phyloP scores from a whole-genome alignment of 2,329 filamentous ascomycete species.

The Zymoseptoria brevis region DNA sequence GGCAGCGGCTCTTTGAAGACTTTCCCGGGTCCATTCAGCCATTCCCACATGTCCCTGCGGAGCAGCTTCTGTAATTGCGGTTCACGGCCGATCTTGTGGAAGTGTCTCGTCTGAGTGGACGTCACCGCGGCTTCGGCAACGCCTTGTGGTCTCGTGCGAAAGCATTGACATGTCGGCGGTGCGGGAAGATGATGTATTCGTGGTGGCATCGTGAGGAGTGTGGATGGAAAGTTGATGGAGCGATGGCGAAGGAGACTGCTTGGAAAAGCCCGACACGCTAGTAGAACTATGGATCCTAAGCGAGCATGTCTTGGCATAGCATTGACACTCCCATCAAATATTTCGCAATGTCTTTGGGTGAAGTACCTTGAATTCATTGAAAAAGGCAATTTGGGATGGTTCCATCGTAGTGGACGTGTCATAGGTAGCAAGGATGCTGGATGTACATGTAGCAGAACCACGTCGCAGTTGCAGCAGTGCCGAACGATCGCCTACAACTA shows the following conservation, averaged over 20 bases:
- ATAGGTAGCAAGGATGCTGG: no score
- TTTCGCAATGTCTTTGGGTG: no score
- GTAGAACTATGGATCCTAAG: not conserved
- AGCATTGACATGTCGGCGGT: slow-evolving; percentile 20
- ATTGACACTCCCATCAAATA: not conserved
- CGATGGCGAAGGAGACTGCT: not conserved
- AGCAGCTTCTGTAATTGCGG: slow-evolving; percentile 36
- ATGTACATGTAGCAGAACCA: no score
- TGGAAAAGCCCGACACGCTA: not conserved
- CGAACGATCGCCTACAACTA: no score
- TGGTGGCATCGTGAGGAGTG: slow-evolving; percentile 20
- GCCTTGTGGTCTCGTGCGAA: slow-evolving; percentile 17
- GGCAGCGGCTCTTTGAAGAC: slow-evolving; percentile 42
- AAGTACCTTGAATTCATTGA: no score
- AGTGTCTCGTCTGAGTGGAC: slow-evolving; percentile 11
- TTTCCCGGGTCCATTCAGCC: slow-evolving; percentile 50
- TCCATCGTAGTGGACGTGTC: no score
- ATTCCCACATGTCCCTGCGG: slow-evolving; percentile 49
- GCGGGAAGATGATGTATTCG: slow-evolving; percentile 22
- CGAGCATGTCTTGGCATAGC: not conserved
- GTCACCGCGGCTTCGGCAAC: slow-evolving; percentile 1
- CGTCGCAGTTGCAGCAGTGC: no score
- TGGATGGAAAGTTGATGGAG: not conserved
- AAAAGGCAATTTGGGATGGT: no score
- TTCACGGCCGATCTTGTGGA: slow-evolving; percentile 8